Conservation (phyloP, 176 grass and related monocot species). For the Stipa capillata region DNA sequence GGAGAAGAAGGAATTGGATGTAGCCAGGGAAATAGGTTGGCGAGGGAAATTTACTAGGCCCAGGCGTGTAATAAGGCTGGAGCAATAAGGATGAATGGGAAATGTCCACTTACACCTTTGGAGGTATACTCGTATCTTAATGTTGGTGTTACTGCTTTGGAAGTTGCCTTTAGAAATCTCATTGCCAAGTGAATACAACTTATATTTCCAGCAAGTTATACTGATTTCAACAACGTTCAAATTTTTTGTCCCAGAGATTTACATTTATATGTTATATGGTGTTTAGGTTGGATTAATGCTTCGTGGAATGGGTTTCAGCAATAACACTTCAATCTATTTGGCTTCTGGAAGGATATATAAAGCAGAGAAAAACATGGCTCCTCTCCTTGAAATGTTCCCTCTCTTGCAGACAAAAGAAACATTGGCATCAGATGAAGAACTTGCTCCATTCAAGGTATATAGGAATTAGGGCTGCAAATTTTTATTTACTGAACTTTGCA, state of each 20-base stretch:
- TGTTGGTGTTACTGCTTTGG: not conserved
- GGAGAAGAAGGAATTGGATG: constrained; percentile 80
- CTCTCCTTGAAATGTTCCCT: constrained; percentile 99
- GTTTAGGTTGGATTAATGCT: constrained; percentile 93
- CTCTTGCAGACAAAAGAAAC: constrained; percentile 92
- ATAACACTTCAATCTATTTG: constrained; percentile 90
- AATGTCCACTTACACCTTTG: constrained; percentile 97
- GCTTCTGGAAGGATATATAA: constrained; percentile 98
- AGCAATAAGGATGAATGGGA: constrained; percentile 90
- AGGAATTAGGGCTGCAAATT: not conserved
- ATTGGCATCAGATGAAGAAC: constrained; percentile 80
- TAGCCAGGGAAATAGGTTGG: constrained; percentile 94
- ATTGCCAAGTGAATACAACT: not conserved
- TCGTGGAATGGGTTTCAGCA: constrained; percentile 84
- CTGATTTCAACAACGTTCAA: not conserved
- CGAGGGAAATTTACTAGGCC: constrained; percentile 95
- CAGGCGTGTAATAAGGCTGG: constrained; percentile 83
- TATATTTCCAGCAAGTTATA: not conserved
- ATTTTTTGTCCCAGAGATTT: not conserved
- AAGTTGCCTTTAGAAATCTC: constrained; percentile 7
- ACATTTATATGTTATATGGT: constrained; percentile 18
- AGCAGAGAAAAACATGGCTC: constrained; percentile 88
- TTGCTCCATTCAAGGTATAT: constrained; percentile 78
- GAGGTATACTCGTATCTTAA: constrained; percentile 53
- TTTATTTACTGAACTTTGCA: not conserved